Evolutionary conservation across 306 rosid species (phyloP).

Genomic region (Spatholobus suberectus): DNA sequence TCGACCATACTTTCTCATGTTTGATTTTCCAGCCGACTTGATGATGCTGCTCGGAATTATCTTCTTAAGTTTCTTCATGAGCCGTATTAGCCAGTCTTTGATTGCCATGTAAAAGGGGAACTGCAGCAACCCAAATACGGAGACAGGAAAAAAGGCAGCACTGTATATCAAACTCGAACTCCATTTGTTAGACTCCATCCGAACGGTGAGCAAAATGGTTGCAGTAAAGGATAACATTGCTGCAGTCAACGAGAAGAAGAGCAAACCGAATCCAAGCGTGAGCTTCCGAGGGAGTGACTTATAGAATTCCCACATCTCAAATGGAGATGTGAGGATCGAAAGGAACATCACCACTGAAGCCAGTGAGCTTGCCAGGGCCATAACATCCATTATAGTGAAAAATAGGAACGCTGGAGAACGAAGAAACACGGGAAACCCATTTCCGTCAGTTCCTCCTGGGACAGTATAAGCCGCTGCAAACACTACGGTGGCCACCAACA

Average conservation of each 20-base stretch:
- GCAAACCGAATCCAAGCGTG: conserved; percentile 31
- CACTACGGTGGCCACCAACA: conserved; percentile 46
- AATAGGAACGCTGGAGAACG: conserved; percentile 36
- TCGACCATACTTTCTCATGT: background rate
- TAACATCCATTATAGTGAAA: conserved; percentile 45
- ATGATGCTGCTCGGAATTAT: background rate
- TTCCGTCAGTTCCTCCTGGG: conserved; percentile 18
- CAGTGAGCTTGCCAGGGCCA: conserved; percentile 44
- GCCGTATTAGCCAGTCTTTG: background rate
- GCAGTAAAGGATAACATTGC: conserved; percentile 51
- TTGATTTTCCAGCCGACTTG: background rate
- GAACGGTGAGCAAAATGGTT: conserved; percentile 32
- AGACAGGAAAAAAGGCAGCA: conserved; percentile 45
- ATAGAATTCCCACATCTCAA: conserved; percentile 35
- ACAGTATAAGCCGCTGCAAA: conserved; percentile 48
- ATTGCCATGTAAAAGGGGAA: conserved; percentile 31
- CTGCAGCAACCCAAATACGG: conserved; percentile 40
- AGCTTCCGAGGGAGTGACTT: conserved; percentile 42
- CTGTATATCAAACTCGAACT: conserved; percentile 29
- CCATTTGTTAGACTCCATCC: background rate
- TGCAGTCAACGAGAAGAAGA: conserved; percentile 39
- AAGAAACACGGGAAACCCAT: background rate
- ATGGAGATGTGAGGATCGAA: conserved; percentile 44
- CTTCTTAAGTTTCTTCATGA: background rate
- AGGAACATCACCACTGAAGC: conserved; percentile 57